Percentiles rank a stretch among this genome's conserved stretches.
Conservation (phyloP, 352 stramenopile genomes). For the Pythium phragmiticola region DNA sequence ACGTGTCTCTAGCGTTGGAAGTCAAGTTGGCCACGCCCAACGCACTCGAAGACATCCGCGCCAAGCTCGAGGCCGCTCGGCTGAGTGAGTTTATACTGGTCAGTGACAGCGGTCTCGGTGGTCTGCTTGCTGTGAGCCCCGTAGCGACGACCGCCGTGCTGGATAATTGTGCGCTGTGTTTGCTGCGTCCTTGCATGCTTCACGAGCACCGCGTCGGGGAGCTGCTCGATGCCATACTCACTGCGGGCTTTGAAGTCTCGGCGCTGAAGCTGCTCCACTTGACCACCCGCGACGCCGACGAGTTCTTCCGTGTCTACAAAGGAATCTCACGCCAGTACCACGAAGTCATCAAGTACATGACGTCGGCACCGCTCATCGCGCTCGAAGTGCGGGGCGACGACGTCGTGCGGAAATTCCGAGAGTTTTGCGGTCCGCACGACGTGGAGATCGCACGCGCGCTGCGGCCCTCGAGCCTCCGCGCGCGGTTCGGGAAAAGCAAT, state of each 20-base stretch:
- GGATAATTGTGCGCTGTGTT: conserved; percentile 63
- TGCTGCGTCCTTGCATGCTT: conserved; percentile 59
- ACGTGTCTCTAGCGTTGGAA: conserved; percentile 57
- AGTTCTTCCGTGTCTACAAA: conserved; percentile 92
- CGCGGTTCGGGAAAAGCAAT: conserved; percentile 80
- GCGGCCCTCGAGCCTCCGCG: conserved; percentile 80
- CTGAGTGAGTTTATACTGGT: conserved; percentile 27
- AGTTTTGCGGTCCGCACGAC: conserved; percentile 88
- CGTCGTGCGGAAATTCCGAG: conserved; percentile 71
- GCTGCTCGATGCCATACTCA: conserved; percentile 81
- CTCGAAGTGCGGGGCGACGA: conserved; percentile 89
- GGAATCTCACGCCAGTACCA: conserved; percentile 71
- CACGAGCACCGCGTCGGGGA: conserved; percentile 61
- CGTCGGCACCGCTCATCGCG: conserved; percentile 78
- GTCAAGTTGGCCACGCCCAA: conserved; percentile 34
- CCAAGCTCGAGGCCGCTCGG: conserved; percentile 23
- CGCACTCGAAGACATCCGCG: conserved; percentile 28
- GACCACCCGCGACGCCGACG: conserved; percentile 69
- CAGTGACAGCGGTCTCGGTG: conserved; percentile 27
- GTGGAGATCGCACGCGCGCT: conserved; percentile 89
- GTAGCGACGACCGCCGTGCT: conserved; percentile 54
- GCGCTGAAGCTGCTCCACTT: conserved; percentile 86
- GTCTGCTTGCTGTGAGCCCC: conserved; percentile 1
- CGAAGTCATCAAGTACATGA: conserved; percentile 92
- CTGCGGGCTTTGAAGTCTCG: conserved; percentile 86